Conservation (phyloP, 768 basidiomycete genomes). For the Lenzites betulinus region DNA sequence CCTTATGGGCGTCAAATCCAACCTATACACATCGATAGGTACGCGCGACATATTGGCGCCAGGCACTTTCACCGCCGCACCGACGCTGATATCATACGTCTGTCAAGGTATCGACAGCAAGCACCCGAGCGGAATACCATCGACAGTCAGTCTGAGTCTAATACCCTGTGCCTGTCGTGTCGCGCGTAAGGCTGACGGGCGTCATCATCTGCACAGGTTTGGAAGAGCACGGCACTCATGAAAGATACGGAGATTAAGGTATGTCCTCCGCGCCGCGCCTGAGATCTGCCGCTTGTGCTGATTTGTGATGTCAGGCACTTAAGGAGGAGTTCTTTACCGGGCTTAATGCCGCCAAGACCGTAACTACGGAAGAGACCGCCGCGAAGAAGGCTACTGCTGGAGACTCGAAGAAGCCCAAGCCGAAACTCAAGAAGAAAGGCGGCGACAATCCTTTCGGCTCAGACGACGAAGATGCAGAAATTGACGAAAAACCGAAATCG, state of each 20-base stretch:
- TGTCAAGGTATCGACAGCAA: conserved; percentile 71
- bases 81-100: background rate
- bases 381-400: conserved; percentile 16
- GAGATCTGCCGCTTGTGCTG: background rate
- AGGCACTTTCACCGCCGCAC: background rate
- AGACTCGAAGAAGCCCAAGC: conserved; percentile 43
- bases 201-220: conserved; percentile 46
- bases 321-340: conserved; percentile 64
- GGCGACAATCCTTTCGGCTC: conserved; percentile 62
- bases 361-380: conserved; percentile 24
- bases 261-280: conserved; percentile 1
- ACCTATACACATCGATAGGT: conserved; percentile 69
- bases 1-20: conserved; percentile 69
- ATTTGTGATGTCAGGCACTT: conserved; percentile 45
- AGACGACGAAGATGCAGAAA: conserved; percentile 40
- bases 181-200: background rate
- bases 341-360: conserved; percentile 34
- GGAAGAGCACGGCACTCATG: conserved; percentile 65
- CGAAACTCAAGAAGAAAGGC: conserved; percentile 49
- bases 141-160: conserved; percentile 53
- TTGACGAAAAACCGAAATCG: conserved; percentile 24
- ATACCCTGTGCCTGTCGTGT: conserved; percentile 1
- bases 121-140: conserved; percentile 69
- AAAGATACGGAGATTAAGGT: conserved; percentile 67
- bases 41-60: conserved; percentile 2